Conservation (phyloP, 345 rosid species). For the Bruguiera parviflora region DNA sequence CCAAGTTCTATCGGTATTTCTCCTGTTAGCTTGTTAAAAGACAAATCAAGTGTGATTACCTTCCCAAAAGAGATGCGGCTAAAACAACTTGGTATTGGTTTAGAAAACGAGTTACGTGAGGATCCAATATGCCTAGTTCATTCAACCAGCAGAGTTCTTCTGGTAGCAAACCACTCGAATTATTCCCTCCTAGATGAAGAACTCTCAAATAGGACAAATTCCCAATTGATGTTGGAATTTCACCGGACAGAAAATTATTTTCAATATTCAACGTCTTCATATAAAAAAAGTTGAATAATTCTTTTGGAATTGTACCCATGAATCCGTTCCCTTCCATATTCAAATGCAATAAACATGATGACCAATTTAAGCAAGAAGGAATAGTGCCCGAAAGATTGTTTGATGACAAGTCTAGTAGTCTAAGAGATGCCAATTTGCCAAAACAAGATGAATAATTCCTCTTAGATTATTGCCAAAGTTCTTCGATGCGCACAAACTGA, state of each 20-base stretch:
- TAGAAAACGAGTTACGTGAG: background rate
- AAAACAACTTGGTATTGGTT: background rate
- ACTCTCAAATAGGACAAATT: too few species aligned
- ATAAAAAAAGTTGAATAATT: background rate
- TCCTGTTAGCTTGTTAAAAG: background rate
- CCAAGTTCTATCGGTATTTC: too few species aligned
- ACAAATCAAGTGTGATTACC: background rate
- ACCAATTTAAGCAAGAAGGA: background rate
- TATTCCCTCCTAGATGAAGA: background rate
- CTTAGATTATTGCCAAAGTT: background rate
- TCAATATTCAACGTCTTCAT: background rate
- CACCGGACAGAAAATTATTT: background rate
- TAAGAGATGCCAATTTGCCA: background rate
- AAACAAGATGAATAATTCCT: background rate
- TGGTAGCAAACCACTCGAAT: background rate
- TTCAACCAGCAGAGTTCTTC: slow-evolving; percentile 1
- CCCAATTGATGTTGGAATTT: too few species aligned
- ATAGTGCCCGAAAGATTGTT: background rate
- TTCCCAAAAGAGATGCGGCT: background rate
- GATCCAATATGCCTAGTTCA: background rate
- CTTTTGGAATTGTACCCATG: background rate
- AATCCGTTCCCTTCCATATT: background rate
- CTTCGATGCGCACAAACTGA: background rate
- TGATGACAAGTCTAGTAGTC: too few species aligned
- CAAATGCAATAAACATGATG: background rate